Conservation (phyloP, 208 protist species). For the Wallacemonas sp. region DNA sequence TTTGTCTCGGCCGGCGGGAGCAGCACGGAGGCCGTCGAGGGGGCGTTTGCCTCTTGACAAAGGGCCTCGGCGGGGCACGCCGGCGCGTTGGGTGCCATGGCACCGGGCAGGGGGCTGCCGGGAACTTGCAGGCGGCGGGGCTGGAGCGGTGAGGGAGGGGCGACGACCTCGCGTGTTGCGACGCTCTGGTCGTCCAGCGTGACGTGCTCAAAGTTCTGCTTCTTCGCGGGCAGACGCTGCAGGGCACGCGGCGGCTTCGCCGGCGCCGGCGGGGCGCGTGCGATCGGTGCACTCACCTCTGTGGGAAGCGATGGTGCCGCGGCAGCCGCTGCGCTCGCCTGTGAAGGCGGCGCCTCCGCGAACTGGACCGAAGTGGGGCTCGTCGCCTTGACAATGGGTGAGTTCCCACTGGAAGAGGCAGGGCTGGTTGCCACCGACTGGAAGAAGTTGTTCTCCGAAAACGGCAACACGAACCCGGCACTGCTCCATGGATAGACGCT, state of each 20-base stretch:
- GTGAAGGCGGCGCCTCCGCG: background rate
- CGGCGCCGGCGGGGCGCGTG: background rate
- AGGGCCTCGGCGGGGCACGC: background rate
- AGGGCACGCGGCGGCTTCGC: background rate
- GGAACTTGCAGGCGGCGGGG: background rate
- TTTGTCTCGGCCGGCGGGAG: background rate
- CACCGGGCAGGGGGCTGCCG: slow-evolving; percentile 10
- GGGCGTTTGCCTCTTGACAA: background rate
- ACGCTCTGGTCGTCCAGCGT: background rate
- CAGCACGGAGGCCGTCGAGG: too few relatives aligned
- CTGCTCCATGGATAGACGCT: slow-evolving; percentile 53
- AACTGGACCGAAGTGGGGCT: background rate
- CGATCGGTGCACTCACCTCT: too few relatives aligned
- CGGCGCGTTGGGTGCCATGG: background rate
- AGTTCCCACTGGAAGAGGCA: background rate
- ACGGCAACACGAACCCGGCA: slow-evolving; percentile 41
- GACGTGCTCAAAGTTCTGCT: slow-evolving; percentile 1
- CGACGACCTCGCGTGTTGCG: background rate
- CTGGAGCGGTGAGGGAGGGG: background rate
- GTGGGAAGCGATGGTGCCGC: too few relatives aligned
- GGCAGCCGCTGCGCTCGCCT: too few relatives aligned
- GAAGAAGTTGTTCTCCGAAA: slow-evolving; percentile 40
- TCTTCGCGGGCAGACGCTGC: slow-evolving; percentile 1
- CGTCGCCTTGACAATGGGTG: background rate
- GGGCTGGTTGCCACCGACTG: background rate